phyloP scores from a whole-genome alignment of 495 filamentous ascomycete genomes.

The Tetracladium setigerum region DNA sequence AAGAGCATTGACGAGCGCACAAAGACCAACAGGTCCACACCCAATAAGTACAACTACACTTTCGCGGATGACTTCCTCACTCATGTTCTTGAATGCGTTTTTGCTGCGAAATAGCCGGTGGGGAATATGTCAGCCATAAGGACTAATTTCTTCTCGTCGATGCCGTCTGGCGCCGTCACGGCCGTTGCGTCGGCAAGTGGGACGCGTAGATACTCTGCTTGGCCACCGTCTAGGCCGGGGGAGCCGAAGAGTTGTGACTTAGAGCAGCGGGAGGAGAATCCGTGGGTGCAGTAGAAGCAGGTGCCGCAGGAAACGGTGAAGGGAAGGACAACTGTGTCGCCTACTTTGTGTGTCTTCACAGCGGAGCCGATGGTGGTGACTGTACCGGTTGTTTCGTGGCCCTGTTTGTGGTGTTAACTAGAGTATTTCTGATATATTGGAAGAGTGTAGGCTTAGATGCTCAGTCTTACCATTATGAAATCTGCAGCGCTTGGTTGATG shows the following conservation, averaged over 20 bases:
- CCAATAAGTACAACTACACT: constrained; percentile 77
- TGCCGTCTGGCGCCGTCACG: constrained; percentile 65
- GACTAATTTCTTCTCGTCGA: constrained; percentile 72
- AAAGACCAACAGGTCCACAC: constrained; percentile 84
- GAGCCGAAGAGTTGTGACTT: constrained; percentile 70
- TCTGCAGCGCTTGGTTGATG: constrained; percentile 57
- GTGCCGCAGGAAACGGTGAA: constrained; percentile 81
- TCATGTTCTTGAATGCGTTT: constrained; percentile 69
- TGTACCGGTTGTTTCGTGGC: constrained; percentile 77
- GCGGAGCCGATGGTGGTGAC: constrained; percentile 58
- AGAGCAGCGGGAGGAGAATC: constrained; percentile 77
- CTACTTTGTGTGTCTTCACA: constrained; percentile 63
- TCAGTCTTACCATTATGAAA: constrained; percentile 40
- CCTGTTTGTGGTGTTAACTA: constrained; percentile 42
- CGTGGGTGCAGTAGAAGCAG: constrained; percentile 87
- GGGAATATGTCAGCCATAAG: constrained; percentile 86
- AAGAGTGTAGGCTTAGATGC: not conserved
- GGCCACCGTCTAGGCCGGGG: constrained; percentile 68
- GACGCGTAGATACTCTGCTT: constrained; percentile 86
- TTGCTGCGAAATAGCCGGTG: constrained; percentile 84
- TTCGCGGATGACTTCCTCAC: constrained; percentile 52
- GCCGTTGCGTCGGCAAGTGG: constrained; percentile 80
- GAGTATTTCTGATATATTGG: not conserved
- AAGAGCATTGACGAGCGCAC: constrained; percentile 75
- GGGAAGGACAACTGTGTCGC: constrained; percentile 73